phyloP scores from a whole-genome alignment of 805 yeast genomes.

The Myxozyma neglecta region DNA sequence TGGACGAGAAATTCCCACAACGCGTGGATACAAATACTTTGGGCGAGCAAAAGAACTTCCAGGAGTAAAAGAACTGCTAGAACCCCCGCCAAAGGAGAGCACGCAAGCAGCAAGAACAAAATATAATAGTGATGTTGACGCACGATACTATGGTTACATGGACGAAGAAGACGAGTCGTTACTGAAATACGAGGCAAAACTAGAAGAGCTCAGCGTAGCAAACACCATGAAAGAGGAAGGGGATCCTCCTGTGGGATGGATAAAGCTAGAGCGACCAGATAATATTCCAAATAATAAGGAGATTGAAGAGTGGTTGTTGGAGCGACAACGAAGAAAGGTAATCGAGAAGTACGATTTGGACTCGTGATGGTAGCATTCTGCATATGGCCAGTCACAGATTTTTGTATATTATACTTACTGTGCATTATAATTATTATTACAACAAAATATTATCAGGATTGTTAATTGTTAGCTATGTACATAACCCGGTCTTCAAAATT shows the following conservation, averaged over 20 bases:
- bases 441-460: too few species aligned
- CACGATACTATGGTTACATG: constrained; percentile 38
- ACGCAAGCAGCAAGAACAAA: neutral
- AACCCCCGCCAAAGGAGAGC: constrained; percentile 37
- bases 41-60: constrained; percentile 83
- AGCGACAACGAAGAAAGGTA: constrained; percentile 16
- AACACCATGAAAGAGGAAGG: constrained; percentile 16
- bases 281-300: constrained; percentile 33
- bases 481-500: neutral
- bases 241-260: constrained; percentile 19
- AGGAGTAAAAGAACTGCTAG: constrained; percentile 58
- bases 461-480: neutral
- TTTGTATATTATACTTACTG: too few species aligned
- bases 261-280: constrained; percentile 18
- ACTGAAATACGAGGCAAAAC: constrained; percentile 29
- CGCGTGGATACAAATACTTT: constrained; percentile 67
- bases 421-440: too few species aligned
- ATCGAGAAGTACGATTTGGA: constrained; percentile 17
- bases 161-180: constrained; percentile 32
- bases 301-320: constrained; percentile 35
- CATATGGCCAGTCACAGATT: too few species aligned
- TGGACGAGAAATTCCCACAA: constrained; percentile 35
- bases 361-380: neutral
- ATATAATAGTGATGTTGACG: constrained; percentile 27
- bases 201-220: constrained; percentile 22